Base-by-base conservation (phyloP, 129 eudicot species). In the Pulicaria dysenterica region DNA sequence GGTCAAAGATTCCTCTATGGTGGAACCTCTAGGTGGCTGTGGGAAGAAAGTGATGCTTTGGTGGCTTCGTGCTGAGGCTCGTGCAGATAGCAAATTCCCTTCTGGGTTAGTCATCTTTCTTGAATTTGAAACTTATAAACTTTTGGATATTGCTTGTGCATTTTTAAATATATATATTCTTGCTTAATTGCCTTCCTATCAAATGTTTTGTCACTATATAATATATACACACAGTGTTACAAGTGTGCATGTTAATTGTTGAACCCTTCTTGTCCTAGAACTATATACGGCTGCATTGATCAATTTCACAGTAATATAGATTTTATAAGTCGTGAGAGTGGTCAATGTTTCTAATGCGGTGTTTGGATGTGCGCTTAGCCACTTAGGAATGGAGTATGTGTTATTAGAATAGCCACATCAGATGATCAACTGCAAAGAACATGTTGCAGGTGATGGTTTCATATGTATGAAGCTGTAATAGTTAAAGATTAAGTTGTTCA, bases 21-120 rank as follows among this genome's bases (percentile, higher is more conserved):
- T 90, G 80, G 96, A 94, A 72, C 98, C 98, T 12, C 85, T 94
- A 55, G 98, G 98, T 38, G 73, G 83, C 68, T 94, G 98, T 81
- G 98, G 98, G 59, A 90, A 89, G 79, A 94, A 88, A 58, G 86
- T 94, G 75, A 69, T 94, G 95, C 70, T 90, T 42, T 94, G 98
- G 98, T 94, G 98, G 98, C 89, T 94, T 43, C 96, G 98, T 37
- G 95, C 85, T 63, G 98, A 94, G 85, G 98, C 98, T 16, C 90
- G 96, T 54, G 88, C 95, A 7, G 98, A 94, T 59, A 88, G 98
- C 91, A 94, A 90, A 78, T 94, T 94, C 63, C 98, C 98, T 51
- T 42, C 96, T 51, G 81, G 98, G 98, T 94, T 76, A 85, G 91
- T 82, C 54, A 37, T 73, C 39, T 75, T 17, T 65, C 56, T 34